A percentile compares a stretch with the other conserved stretches of the same genome.
These are phyloP conservation scores for Fusarium xylarioides DNA, from an alignment of 2,329 filamentous ascomycete genomes.

Conservation along the genomic window DNA sequence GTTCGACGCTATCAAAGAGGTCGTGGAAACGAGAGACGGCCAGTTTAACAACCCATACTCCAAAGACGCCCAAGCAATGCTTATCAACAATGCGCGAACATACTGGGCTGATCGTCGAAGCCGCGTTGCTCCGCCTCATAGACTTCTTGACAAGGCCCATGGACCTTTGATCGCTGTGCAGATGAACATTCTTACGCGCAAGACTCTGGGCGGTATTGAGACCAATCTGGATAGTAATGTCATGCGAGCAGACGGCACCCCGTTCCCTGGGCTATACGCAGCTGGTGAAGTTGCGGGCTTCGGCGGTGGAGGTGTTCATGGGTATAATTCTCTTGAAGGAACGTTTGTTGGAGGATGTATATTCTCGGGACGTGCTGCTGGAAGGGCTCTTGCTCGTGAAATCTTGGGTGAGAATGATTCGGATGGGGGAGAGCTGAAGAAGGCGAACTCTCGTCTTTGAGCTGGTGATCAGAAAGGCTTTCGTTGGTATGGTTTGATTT, in stretches of 20 bases:
- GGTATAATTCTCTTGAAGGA: slow-evolving; percentile 69
- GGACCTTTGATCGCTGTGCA: slow-evolving; percentile 69
- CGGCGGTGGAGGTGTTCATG: slow-evolving; percentile 69
- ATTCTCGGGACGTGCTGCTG: slow-evolving; percentile 67
- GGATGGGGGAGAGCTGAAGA: not conserved
- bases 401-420: slow-evolving; percentile 29
- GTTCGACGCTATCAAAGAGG: slow-evolving; percentile 53
- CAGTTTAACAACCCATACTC: slow-evolving; percentile 66
- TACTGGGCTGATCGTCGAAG: slow-evolving; percentile 64
- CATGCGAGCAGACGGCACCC: slow-evolving; percentile 57
- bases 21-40: slow-evolving; percentile 62
- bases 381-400: slow-evolving; percentile 63
- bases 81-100: slow-evolving; percentile 64
- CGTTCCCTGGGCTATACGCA: slow-evolving; percentile 65
- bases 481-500: not conserved
- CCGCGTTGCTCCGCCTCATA: slow-evolving; percentile 63
- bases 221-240: slow-evolving; percentile 66
- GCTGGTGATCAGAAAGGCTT: not conserved
- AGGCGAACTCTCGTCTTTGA: slow-evolving; percentile 12
- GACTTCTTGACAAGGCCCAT: slow-evolving; percentile 61
- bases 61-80: slow-evolving; percentile 70
- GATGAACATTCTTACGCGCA: slow-evolving; percentile 68
- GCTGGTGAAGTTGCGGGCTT: slow-evolving; percentile 70
- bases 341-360: slow-evolving; percentile 71
- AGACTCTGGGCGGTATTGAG: slow-evolving; percentile 69